phyloP scores from a whole-genome alignment of 345 rosid genomes.

The Reutealis trisperma region DNA sequence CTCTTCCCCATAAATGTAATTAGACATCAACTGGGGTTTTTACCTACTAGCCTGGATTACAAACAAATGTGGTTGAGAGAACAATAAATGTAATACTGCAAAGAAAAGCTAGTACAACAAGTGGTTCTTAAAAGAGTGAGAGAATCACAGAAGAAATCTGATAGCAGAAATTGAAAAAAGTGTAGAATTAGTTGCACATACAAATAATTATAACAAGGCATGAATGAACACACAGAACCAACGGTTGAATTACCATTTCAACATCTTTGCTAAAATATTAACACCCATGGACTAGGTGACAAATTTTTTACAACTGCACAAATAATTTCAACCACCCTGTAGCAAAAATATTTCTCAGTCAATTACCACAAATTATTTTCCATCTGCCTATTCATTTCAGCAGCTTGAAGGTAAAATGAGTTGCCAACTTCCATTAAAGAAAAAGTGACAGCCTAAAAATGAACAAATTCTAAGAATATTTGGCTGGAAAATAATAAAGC shows the following conservation, averaged over 20 bases:
- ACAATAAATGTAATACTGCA: not conserved
- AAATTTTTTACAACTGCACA: constrained; percentile 62
- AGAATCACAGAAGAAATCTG: not conserved
- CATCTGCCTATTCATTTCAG: constrained; percentile 41
- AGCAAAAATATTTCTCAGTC: constrained; percentile 9
- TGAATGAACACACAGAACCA: not conserved
- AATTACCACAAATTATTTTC: constrained; percentile 69
- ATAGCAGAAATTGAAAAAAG: not conserved
- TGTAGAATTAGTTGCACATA: not conserved
- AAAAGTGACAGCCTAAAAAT: constrained; percentile 66
- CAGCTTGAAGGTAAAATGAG: constrained; percentile 45
- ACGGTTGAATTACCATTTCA: constrained; percentile 56
- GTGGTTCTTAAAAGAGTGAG: not conserved
- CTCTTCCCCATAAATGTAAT: too few species aligned
- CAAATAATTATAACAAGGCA: constrained; percentile 3
- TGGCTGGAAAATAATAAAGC: too few species aligned
- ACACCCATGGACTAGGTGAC: constrained; percentile 64
- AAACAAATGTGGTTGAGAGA: not conserved
- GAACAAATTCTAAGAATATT: too few species aligned
- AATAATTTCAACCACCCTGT: constrained; percentile 81
- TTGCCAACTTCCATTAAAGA: constrained; percentile 63
- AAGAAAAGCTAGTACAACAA: not conserved
- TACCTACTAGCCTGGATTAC: not conserved
- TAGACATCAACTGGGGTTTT: not conserved
- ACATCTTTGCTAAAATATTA: constrained; percentile 69